Base-by-base conservation (phyloP, 352 stramenopile species). In the Plasmopara muralis region DNA sequence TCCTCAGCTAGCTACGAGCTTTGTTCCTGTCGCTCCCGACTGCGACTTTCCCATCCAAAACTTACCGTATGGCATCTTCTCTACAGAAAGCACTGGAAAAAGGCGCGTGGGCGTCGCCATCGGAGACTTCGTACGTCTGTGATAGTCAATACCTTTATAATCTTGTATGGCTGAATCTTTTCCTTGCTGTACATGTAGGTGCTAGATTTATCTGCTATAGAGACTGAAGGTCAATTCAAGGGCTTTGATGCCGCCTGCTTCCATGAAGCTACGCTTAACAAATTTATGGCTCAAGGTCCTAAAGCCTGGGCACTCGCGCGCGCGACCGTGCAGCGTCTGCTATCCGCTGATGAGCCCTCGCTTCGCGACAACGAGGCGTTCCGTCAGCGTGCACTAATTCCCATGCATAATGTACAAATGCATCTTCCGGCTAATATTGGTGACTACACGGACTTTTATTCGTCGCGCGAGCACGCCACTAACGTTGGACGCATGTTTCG, bases 381-480 rank as follows among this genome's bases (percentile, higher is more conserved):
- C 14, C 68, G 70, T 16, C 70, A 77, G 37, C 72, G 74, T 44
- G 78, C 86, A n/a, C 70, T 98, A 20, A 67, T 96, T 56, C 79
- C 77, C 28, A 73, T 95, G 50, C 41, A 72, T 9, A 78, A 79
- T 31, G 74, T 86, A 41, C 70, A 72, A 34, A 96, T 97, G 82
- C 87, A 98, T 55, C 65, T 98, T 13, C 95, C 95, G 14, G 87
- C 89, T 47, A 81, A 76, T 31, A 96, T 98, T 53, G 93, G 93
- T 25, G 95, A 98, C 71, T 98, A 98, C 74, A 98, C 95, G 18
- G 95, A 99, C 65, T 99, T 99, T 57, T 99, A 98, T 75, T 95
- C 86, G 53, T 97, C 86, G 28, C 77, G 92, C 14, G 93, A 98
- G 67, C 95, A 98, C 72, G 95, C 95, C 12, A 98, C 93, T 41